Evolutionary conservation across 768 basidiomycete genomes (phyloP).

Genomic region (Polyporus arcularius): DNA sequence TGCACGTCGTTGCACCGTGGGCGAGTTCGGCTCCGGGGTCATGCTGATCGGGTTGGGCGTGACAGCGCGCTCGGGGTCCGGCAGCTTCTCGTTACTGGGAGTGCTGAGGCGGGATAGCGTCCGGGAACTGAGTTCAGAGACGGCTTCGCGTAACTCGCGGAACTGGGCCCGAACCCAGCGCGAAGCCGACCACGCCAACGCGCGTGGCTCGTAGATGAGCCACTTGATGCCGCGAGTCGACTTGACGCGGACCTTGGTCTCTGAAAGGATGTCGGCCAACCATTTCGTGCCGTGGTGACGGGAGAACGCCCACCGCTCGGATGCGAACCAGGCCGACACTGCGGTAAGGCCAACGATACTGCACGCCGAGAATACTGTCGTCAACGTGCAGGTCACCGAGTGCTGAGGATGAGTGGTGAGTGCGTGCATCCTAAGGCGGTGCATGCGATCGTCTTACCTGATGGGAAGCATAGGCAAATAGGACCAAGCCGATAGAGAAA

Average conservation of each 20-base stretch:
- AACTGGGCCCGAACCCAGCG: slow-evolving; percentile 21
- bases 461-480: slow-evolving; percentile 73
- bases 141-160: slow-evolving; percentile 18
- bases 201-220: slow-evolving; percentile 27
- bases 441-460: slow-evolving; percentile 46
- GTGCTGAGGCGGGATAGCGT: slow-evolving; percentile 10
- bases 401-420: slow-evolving; percentile 39
- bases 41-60: slow-evolving; percentile 9
- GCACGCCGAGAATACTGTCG: slow-evolving; percentile 74
- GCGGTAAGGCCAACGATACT: slow-evolving; percentile 71
- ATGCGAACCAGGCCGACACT: slow-evolving; percentile 74
- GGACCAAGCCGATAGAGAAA: slow-evolving; percentile 77
- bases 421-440: not conserved
- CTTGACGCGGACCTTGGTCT: slow-evolving; percentile 26
- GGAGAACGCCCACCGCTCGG: slow-evolving; percentile 65
- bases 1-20: slow-evolving; percentile 5
- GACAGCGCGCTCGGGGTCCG: slow-evolving; percentile 10
- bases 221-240: slow-evolving; percentile 25
- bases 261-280: slow-evolving; percentile 57
- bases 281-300: slow-evolving; percentile 68
- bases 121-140: slow-evolving; percentile 16
- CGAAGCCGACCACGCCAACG: slow-evolving; percentile 14
- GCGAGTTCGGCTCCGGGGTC: slow-evolving; percentile 26
- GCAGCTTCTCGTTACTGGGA: slow-evolving; percentile 8
- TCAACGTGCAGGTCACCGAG: slow-evolving; percentile 63